Percentiles rank a stretch among this genome's conserved stretches.
Conservation (phyloP, 441 rosid genomes). For the Kokia cookei region DNA sequence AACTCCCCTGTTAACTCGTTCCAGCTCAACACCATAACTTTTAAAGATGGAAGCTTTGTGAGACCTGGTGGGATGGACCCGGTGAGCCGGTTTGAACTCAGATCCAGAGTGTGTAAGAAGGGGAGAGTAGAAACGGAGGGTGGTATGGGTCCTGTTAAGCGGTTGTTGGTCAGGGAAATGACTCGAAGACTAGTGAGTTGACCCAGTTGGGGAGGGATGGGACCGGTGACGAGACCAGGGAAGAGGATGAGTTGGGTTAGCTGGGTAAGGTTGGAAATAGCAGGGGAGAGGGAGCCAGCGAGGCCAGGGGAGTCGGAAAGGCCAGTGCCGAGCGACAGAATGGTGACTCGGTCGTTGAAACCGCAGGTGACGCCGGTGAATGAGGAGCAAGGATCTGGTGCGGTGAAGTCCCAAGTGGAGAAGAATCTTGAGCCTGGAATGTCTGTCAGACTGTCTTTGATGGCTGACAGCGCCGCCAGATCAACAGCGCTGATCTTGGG, state of each 20-base stretch:
- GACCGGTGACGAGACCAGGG: constrained; percentile 72
- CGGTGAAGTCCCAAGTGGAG: constrained; percentile 70
- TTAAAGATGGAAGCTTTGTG: constrained; percentile 27
- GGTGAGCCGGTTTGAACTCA: constrained; percentile 63
- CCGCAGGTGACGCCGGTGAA: constrained; percentile 70
- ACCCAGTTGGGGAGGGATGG: constrained; percentile 55
- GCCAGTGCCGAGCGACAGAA: constrained; percentile 52
- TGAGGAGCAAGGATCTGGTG: constrained; percentile 65
- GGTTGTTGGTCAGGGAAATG: constrained; percentile 62
- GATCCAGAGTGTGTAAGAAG: constrained; percentile 66
- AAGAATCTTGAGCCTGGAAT: constrained; percentile 66
- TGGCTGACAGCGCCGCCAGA: constrained; percentile 40
- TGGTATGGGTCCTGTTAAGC: constrained; percentile 69
- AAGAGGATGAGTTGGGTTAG: constrained; percentile 62
- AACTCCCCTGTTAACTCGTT: constrained; percentile 45
- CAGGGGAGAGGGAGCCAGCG: constrained; percentile 62
- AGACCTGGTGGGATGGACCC: constrained; percentile 50
- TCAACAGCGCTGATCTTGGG: constrained; percentile 27
- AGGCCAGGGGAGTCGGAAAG: constrained; percentile 41
- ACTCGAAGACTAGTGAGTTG: constrained; percentile 49
- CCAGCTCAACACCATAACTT: constrained; percentile 46
- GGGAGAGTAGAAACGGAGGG: constrained; percentile 36
- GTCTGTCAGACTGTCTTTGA: constrained; percentile 59
- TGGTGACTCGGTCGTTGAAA: constrained; percentile 31
- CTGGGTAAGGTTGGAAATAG: constrained; percentile 44